Conservation (phyloP, 352 stramenopile species). For the Phytopythium kandeliae region DNA sequence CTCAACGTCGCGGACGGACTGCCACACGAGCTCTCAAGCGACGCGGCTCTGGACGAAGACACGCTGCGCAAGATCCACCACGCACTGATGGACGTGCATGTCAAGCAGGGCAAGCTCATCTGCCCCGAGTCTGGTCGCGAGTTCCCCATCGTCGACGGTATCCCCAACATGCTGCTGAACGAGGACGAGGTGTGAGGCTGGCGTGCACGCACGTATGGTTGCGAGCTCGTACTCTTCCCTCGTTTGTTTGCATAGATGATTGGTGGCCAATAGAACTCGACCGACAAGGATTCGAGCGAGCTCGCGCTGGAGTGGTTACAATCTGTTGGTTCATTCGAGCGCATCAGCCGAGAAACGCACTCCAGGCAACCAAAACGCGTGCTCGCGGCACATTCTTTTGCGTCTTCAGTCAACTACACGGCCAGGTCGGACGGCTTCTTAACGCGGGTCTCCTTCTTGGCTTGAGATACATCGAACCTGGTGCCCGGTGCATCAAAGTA, state of each 20-base stretch:
- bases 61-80: conserved; percentile 86
- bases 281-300: neutral
- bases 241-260: neutral
- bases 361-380: neutral
- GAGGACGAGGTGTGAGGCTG: conserved; percentile 83
- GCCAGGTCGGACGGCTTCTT: conserved; percentile 9
- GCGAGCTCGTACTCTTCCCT: neutral
- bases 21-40: conserved; percentile 37
- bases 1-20: conserved; percentile 71
- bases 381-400: neutral
- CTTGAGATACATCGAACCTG: conserved; percentile 1
- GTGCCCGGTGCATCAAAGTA: no score
- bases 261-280: neutral
- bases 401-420: neutral
- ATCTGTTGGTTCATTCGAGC: neutral
- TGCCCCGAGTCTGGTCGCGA: conserved; percentile 95
- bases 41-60: conserved; percentile 48
- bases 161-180: conserved; percentile 97
- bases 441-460: neutral
- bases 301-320: neutral
- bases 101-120: conserved; percentile 94
- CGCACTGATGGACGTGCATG: conserved; percentile 91
- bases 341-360: neutral
- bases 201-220: no score
- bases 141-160: conserved; percentile 96